phyloP scores from a whole-genome alignment of 306 rosid species.

The Sindora glabra region DNA sequence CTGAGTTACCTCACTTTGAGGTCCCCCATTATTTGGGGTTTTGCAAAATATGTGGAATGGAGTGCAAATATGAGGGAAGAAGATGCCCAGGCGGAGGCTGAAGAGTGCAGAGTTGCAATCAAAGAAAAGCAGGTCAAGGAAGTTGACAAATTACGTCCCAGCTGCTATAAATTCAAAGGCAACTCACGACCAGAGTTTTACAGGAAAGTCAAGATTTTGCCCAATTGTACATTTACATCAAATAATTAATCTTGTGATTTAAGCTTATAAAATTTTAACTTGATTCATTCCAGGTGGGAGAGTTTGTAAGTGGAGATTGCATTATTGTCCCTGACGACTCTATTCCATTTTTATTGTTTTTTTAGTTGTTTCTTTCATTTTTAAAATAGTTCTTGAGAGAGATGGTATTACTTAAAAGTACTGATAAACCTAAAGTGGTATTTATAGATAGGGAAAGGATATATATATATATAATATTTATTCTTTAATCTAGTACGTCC shows the following conservation, averaged over 20 bases:
- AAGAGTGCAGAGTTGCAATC: constrained; percentile 86
- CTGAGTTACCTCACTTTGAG: background rate
- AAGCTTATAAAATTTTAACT: background rate
- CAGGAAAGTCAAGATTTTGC: constrained; percentile 70
- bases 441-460: no score
- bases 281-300: constrained; percentile 82
- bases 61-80: constrained; percentile 99
- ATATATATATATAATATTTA: no score
- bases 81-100: constrained; percentile 68
- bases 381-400: no score
- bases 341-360: no score
- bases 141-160: constrained; percentile 89
- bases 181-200: constrained; percentile 88
- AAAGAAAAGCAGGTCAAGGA: constrained; percentile 63
- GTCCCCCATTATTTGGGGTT: constrained; percentile 43
- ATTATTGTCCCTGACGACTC: constrained; percentile 89
- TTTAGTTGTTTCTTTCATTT: no score
- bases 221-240: background rate
- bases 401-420: no score
- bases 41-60: constrained; percentile 92
- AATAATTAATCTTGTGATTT: background rate
- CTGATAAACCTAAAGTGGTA: no score
- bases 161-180: constrained; percentile 92
- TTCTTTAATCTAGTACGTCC: no score
- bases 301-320: constrained; percentile 98